phyloP scores from a whole-genome alignment of 495 filamentous ascomycete genomes.

The Podospora appendiculata region DNA sequence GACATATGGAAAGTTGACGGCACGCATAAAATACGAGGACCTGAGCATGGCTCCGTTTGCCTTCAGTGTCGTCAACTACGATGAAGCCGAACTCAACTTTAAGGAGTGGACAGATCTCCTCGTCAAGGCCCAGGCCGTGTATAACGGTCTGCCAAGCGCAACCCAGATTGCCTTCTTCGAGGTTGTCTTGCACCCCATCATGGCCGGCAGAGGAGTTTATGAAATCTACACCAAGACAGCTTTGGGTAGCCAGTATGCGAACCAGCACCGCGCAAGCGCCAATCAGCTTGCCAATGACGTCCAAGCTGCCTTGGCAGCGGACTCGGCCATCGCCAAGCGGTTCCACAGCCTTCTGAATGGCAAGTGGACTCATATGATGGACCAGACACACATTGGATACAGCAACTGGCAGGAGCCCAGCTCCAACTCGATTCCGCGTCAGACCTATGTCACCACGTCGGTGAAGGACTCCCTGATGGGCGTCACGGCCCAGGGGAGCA shows the following conservation, averaged over 20 bases:
- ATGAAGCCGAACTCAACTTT: conserved; percentile 52
- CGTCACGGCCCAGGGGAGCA: conserved; percentile 45
- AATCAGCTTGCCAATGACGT: conserved; percentile 46
- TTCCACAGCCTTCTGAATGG: conserved; percentile 51
- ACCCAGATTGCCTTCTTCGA: conserved; percentile 50
- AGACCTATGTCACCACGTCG: conserved; percentile 35
- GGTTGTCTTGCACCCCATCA: conserved; percentile 52
- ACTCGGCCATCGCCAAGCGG: conserved; percentile 43
- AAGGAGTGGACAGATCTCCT: conserved; percentile 46
- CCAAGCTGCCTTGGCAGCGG: conserved; percentile 44
- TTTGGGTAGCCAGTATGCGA: conserved; percentile 12
- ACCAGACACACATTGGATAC: conserved; percentile 25
- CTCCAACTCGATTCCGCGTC: conserved; percentile 41
- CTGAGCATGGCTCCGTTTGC: conserved; percentile 40
- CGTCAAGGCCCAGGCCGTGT: conserved; percentile 38
- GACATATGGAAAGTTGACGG: conserved; percentile 47
- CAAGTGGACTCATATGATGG: conserved; percentile 52
- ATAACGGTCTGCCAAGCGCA: conserved; percentile 30
- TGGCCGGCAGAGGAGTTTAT: conserved; percentile 38
- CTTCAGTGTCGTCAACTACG: conserved; percentile 53
- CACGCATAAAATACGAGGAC: conserved; percentile 55
- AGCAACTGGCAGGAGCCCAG: conserved; percentile 49
- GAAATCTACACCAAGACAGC: conserved; percentile 28
- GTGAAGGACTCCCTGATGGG: conserved; percentile 46
- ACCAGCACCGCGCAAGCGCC: conserved; percentile 17